Base-by-base conservation (phyloP, 257 asterid genomes). In the Gentiana dahurica region DNA sequence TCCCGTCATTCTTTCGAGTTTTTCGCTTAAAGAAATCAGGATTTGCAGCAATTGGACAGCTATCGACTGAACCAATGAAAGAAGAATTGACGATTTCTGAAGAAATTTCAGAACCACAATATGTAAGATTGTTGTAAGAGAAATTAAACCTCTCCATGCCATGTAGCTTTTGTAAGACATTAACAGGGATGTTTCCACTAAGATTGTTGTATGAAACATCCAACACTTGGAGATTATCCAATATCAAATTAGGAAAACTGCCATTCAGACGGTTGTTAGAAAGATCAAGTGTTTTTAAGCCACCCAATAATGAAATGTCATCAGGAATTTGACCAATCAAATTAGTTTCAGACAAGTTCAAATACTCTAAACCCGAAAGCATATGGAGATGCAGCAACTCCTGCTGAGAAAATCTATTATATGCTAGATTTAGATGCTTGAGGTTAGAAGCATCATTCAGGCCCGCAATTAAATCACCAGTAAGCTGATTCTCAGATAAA, bases 11-110 rank as follows among this genome's bases (percentile, higher is more conserved):
- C 36, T 72, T 75, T 1, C 77, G 71, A 55, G 69, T 11, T 60
- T 74, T 75, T 61, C 51, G 74, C 59, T 66, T 71, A 47, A 87
- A 78, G 38, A 81, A 76, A 15, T 69, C 81, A 0, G 97, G 93
- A 5, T 87, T 80, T 56, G 95, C 98, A 36, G 98, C 95, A 36
- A 91, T 78, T 0, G 98, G 98, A 57, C 98, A 91, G 70, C 89
- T 86, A 55, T 77, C 78, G 1, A 75, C 69, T 8, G 89, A 85
- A 32, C 96, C 98, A 3, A 83, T 34, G 51, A 91, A 87, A 12
- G 95, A 64, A 0, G 78, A 63, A 47, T 60, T 68, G 59, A 79
- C 71, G 55, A 74, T 75, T 66, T 73, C 55, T 0, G 59, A 54
- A 59, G 94, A 57, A 37, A 87, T 68, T 3, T 65, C 68, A 1